Percentiles rank a stretch among this genome's conserved stretches.
phyloP scores from a whole-genome alignment of 495 filamentous ascomycete genomes.

The Physcia stellaris region DNA sequence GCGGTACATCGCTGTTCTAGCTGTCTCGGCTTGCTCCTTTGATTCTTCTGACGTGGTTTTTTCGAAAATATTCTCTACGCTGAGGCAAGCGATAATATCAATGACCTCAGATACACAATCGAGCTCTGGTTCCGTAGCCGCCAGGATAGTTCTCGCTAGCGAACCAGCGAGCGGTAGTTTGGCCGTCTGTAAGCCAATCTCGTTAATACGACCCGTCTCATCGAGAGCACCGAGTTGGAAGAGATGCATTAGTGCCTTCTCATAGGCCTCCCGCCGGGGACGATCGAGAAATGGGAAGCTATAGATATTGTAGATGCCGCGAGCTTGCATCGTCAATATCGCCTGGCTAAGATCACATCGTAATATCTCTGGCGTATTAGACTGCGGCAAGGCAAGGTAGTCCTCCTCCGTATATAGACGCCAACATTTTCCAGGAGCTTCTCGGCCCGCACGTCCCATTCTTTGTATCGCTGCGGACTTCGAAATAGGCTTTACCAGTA shows the following conservation, averaged over 20 bases:
- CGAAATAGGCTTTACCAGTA: slow-evolving; percentile 83
- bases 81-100: slow-evolving; percentile 81
- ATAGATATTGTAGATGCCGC: slow-evolving; percentile 71
- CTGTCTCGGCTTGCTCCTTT: slow-evolving; percentile 58
- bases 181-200: slow-evolving; percentile 62
- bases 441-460: slow-evolving; percentile 83
- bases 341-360: slow-evolving; percentile 76
- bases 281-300: slow-evolving; percentile 76
- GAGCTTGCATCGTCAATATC: slow-evolving; percentile 86
- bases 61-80: slow-evolving; percentile 78
- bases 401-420: slow-evolving; percentile 77
- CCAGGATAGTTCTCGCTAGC: slow-evolving; percentile 69
- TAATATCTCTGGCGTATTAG: slow-evolving; percentile 78
- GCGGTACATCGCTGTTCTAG: slow-evolving; percentile 58
- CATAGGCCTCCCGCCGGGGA: slow-evolving; percentile 61
- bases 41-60: slow-evolving; percentile 70
- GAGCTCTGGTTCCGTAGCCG: slow-evolving; percentile 53
- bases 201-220: slow-evolving; percentile 58
- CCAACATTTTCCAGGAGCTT: slow-evolving; percentile 80
- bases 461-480: slow-evolving; percentile 88
- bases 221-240: slow-evolving; percentile 63
- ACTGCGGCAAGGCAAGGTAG: slow-evolving; percentile 54
- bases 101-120: slow-evolving; percentile 73
- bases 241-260: slow-evolving; percentile 74
- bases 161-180: slow-evolving; percentile 70